These are phyloP conservation scores for Pinus albicaulis DNA, from an alignment of 75 land plant species.

Conservation along the genomic window DNA sequence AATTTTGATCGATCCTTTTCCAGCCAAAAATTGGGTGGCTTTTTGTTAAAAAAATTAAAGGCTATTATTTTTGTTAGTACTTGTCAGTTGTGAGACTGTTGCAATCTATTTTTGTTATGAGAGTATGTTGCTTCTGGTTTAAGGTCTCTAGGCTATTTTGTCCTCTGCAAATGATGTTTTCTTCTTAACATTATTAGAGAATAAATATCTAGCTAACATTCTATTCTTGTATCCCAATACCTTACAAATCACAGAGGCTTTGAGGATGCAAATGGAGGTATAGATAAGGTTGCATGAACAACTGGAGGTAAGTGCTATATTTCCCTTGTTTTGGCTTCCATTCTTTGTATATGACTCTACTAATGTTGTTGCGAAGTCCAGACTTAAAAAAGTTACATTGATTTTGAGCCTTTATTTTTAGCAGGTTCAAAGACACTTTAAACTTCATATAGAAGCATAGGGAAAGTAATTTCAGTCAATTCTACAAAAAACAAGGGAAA, in stretches of 20 bases:
- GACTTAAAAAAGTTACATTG: no score
- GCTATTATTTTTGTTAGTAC: not conserved
- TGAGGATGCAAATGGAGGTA: slow-evolving; percentile 49
- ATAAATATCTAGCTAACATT: no score
- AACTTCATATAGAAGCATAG: slow-evolving; percentile 91
- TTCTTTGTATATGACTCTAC: no score
- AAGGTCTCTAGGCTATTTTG: no score
- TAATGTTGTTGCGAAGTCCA: no score
- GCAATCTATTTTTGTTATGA: not conserved
- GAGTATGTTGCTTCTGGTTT: not conserved
- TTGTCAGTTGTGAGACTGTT: not conserved
- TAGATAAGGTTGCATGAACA: slow-evolving; percentile 38
- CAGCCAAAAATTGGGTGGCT: no score
- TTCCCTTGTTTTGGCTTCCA: no score
- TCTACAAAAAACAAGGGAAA: slow-evolving; percentile 85
- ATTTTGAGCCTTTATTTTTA: no score
- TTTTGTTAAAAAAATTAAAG: no score
- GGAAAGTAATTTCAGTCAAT: slow-evolving; percentile 91
- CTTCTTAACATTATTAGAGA: not conserved
- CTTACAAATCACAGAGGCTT: slow-evolving; percentile 39
- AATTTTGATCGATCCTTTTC: no score
- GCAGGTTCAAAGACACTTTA: slow-evolving; percentile 77
- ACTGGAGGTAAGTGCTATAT: no score
- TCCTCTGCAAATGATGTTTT: not conserved
- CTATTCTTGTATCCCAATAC: no score